Percentiles rank a stretch among this genome's conserved stretches.
Conservation (phyloP, 139 green algal genomes). For the Picochlorum sp. region DNA sequence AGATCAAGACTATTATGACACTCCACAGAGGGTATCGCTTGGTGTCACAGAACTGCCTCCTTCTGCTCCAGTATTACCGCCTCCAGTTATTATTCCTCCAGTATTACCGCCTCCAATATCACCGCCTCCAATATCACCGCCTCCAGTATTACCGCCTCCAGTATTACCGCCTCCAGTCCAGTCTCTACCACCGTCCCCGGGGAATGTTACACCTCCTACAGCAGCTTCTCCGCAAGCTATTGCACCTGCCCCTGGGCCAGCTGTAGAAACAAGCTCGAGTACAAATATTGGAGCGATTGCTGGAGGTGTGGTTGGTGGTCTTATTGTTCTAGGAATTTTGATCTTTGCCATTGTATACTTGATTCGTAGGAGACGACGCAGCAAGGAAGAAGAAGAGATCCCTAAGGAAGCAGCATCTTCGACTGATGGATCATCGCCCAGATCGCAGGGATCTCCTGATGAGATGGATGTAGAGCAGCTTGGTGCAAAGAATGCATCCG, state of each 20-base stretch:
- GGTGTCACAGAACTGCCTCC: neutral
- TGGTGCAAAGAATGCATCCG: no score
- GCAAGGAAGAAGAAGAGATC: neutral
- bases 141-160: neutral
- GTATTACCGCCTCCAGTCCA: neutral
- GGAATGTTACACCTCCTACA: neutral
- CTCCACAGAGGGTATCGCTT: neutral
- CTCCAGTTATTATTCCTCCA: neutral
- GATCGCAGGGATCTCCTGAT: no score
- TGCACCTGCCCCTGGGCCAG: neutral
- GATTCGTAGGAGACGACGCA: neutral
- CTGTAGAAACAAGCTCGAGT: neutral
- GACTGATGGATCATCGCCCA: no score
- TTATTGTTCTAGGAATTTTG: neutral
- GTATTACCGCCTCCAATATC: neutral
- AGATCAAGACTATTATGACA: neutral
- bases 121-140: neutral
- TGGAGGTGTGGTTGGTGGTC: neutral
- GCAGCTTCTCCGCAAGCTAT: neutral
- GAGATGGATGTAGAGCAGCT: no score
- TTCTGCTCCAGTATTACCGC: neutral
- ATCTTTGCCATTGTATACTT: neutral
- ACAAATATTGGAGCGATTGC: neutral
- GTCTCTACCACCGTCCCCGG: neutral
- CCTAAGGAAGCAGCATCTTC: no score